Evolutionary conservation across 2,329 filamentous ascomycete genomes (phyloP), one percentile per base, ranked within the genome.

Genomic region (Diaporthe citrichinensis): DNA sequence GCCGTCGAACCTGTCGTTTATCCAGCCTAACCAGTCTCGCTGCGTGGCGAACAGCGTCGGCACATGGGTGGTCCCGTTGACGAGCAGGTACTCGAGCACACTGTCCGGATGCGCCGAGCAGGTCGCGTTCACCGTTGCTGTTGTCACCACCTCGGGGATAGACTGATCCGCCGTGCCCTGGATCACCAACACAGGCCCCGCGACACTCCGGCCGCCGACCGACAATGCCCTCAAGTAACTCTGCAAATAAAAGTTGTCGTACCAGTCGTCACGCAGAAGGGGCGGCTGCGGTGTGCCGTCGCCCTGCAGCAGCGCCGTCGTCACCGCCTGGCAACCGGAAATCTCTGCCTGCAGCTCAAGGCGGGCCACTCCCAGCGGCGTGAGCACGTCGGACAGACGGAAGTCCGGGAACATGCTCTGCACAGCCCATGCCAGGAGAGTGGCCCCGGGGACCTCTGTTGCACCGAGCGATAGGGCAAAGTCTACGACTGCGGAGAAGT

Each of bases 101-200:
- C 41, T 65, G 14, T 77, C 57, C 0, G 77, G 75, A 44, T 74
- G 78, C 5, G 36, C 61, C 15, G 69, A 31, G 55, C 80, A 81
- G 3, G 80, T 81, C 57, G 65, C 36, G 31, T 78, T 73, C 36
- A 81, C 80, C 12, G 74, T 77, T 9, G 59, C 59, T 9, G 59
- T 46, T 31, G 59, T 65, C n/a, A 65, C 39, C 7, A 34, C 15
- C 25, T 59, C 77, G 0, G 77, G 74, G 4, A 81, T 61, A 28
- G 75, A 76, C 5, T 25, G 25, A 36, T 84, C 81, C 0, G 57
- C 74, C 3, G 78, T 79, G 17, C 84, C 85, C 67, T 85, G 83
- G 2, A 86, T 28, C 6, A 86, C 82, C 0, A 86, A 78, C 77
- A 86, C 73, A 5, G 84, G 85, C 0, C 83, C 84, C 2, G 77